Evolutionary conservation across 495 filamentous ascomycete species (phyloP).

Genomic region (Penicillium pulvis): DNA sequence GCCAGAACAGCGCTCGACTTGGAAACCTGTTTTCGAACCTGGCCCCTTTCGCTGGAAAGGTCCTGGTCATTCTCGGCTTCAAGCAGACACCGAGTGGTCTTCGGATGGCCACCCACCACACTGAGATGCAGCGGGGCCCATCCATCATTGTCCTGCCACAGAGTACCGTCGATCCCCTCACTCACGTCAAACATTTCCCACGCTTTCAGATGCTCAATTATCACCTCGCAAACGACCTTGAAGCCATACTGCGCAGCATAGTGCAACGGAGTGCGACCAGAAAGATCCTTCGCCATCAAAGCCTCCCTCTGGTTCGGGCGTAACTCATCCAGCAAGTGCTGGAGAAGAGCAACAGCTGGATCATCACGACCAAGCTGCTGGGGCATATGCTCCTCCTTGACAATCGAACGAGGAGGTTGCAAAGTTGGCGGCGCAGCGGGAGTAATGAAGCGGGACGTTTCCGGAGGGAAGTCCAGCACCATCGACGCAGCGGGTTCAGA

Average conservation of each 20-base stretch:
- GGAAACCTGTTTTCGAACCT: slow-evolving; percentile 66
- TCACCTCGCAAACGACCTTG: slow-evolving; percentile 79
- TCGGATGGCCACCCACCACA: slow-evolving; percentile 86
- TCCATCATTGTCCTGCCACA: slow-evolving; percentile 92
- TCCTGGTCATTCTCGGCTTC: slow-evolving; percentile 69
- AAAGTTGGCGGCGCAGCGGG: slow-evolving; percentile 70
- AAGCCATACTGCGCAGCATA: slow-evolving; percentile 97
- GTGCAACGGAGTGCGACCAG: slow-evolving; percentile 86
- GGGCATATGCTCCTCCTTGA: slow-evolving; percentile 58
- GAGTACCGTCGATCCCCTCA: slow-evolving; percentile 77
- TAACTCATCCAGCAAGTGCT: slow-evolving; percentile 71
- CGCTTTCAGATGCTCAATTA: slow-evolving; percentile 83
- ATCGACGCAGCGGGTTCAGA: slow-evolving; percentile 44
- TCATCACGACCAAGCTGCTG: slow-evolving; percentile 67
- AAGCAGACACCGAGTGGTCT: slow-evolving; percentile 79
- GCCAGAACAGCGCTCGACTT: slow-evolving; percentile 90
- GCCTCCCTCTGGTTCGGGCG: slow-evolving; percentile 68
- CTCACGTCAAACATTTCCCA: slow-evolving; percentile 87
- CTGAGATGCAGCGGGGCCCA: slow-evolving; percentile 89
- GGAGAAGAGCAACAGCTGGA: slow-evolving; percentile 71
- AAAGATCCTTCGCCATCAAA: slow-evolving; percentile 68
- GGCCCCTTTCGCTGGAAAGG: slow-evolving; percentile 56
- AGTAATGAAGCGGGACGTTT: slow-evolving; percentile 68
- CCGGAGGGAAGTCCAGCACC: slow-evolving; percentile 52
- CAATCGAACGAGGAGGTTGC: slow-evolving; percentile 57